Percentiles rank a stretch among this genome's conserved stretches.
These are phyloP conservation scores for Fusarium cyanostomum DNA, from an alignment of 2,329 filamentous ascomycete species.

Conservation along the genomic window DNA sequence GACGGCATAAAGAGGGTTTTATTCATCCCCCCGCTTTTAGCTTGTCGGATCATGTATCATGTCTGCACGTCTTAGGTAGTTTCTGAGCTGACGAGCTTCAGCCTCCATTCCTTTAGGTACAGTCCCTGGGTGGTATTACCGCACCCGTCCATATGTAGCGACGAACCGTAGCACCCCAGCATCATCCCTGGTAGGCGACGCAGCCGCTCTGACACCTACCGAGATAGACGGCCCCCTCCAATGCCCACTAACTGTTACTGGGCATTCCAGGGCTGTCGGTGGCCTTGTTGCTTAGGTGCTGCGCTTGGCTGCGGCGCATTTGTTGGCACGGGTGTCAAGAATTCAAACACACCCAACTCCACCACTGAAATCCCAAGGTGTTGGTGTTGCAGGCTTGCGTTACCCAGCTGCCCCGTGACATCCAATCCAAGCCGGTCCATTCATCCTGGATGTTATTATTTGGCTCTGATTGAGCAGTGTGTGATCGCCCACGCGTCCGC, in stretches of 20 bases:
- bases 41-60: not conserved
- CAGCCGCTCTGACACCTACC: slow-evolving; percentile 27
- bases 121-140: slow-evolving; percentile 12
- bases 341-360: not conserved
- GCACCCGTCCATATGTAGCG: slow-evolving; percentile 5
- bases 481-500: slow-evolving; percentile 35
- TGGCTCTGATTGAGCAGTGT: slow-evolving; percentile 25
- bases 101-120: slow-evolving; percentile 22
- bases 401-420: slow-evolving; percentile 27
- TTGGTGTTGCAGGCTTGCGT: slow-evolving; percentile 10
- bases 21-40: not conserved
- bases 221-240: not conserved
- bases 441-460: slow-evolving; percentile 13
- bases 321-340: slow-evolving; percentile 3
- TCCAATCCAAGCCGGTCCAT: not conserved
- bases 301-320: slow-evolving; percentile 20
- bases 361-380: slow-evolving; percentile 15
- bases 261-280: slow-evolving; percentile 2
- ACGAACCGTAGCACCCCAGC: slow-evolving; percentile 17
- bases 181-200: slow-evolving; percentile 13
- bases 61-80: not conserved
- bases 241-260: not conserved
- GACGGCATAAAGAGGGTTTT: not conserved
- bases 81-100: slow-evolving; percentile 26
- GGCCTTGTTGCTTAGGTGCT: slow-evolving; percentile 7